Conservation (phyloP, 129 eudicot genomes). For the Chrysanthemum seticuspe region DNA sequence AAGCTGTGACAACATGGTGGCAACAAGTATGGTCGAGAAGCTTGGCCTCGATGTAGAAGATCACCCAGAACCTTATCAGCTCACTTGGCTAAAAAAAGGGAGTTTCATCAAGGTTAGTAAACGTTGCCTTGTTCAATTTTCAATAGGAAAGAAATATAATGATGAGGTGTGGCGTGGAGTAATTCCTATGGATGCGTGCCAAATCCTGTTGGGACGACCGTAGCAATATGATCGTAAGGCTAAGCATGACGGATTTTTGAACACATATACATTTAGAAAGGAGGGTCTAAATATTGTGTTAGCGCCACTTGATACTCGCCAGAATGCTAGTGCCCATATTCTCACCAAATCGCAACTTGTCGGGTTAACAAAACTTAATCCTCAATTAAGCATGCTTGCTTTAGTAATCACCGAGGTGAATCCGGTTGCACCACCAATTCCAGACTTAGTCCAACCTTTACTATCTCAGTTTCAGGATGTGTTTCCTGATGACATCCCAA, state of each 20-base stretch:
- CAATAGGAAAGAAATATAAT: background rate
- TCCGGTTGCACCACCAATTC: background rate
- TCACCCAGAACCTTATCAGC: no score
- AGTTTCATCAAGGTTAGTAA: slow-evolving; percentile 1
- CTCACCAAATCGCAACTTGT: background rate
- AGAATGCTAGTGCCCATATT: no score
- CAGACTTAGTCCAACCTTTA: background rate
- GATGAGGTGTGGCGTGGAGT: background rate
- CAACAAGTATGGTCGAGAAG: no score
- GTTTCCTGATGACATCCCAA: background rate
- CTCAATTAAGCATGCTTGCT: background rate
- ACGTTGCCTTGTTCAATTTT: background rate
- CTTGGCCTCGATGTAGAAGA: no score
- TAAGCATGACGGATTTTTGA: no score
- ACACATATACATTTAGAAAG: no score
- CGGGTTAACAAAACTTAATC: background rate
- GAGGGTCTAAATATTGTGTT: no score
- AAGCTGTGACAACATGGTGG: no score
- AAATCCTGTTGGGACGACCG: no score
- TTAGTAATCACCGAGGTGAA: background rate
- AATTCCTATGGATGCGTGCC: background rate
- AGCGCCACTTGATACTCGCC: no score
- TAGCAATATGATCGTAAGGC: no score
- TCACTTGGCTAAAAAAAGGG: background rate
- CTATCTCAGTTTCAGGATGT: background rate